Base-by-base conservation (phyloP, 2,329 filamentous ascomycete species). In the Lecanicillium sp. region DNA sequence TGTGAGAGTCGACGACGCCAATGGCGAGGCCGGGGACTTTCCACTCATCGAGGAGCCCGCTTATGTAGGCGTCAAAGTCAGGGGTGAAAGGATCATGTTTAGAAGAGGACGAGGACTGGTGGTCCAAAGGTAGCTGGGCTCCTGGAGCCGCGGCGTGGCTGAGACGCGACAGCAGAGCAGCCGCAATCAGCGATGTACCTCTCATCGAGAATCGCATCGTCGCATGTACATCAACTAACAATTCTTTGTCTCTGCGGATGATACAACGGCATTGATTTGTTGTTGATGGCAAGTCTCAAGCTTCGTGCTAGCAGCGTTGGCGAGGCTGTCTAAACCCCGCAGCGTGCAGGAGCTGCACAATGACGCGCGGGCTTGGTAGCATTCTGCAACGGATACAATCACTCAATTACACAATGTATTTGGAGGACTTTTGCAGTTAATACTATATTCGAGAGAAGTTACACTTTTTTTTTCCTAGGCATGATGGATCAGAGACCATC, bases 1-100 rank as follows among this genome's bases (percentile, higher is more conserved):
- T 52, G 8, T 73, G 60, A 1, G 68, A 68, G 51, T 75, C 68
- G 8, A 77, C 59, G 19, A 78, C 63, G 0, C 69, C 71, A 19
- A 79, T 64, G 2, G 74, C 64, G 4, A 77, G 40, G 0, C 73
- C 75, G 1, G 75, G 72, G 8, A 75, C 68, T 41, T 73, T 67
- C 67, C 67, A 77, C 40, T 65, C 40, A 2, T 59, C 46, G 12
- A 64, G 50, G 2, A 45, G 21, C 6, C 39, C 17, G 5, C 51
- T 33, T 10, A 52, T 42, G 21, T 49, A 53, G 3, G 38, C 15
- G 20, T 40, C 44, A 14, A 55, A 51, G 8, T 48, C 48, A 10
- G 44, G 20, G 4, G 47, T 54, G 21, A 58, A 48, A 1, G 54
- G 55, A 43, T 44, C 46, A 11, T 32, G 19, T 3, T 8, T 26